Conservation (phyloP, 1,284 basidiomycete genomes). For the Athelia psychrophila region DNA sequence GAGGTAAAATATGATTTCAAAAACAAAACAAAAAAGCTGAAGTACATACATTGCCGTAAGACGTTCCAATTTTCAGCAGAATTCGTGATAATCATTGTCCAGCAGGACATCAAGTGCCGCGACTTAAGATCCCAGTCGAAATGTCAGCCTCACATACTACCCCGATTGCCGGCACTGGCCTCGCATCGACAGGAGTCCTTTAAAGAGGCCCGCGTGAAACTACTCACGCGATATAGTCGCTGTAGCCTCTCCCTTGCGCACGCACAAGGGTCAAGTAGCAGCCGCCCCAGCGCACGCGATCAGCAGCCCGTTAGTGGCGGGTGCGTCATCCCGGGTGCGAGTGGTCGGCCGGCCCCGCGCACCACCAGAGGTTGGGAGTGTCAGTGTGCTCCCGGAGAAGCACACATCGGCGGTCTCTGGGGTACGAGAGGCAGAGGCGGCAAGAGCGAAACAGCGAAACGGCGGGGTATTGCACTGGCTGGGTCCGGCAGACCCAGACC, state of each 20-base stretch:
- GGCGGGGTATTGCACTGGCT: no score
- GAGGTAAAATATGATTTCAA: no score
- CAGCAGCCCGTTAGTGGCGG: constrained; percentile 12
- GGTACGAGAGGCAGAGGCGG: neutral
- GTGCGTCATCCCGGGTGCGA: constrained; percentile 7
- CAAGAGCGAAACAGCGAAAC: no score
- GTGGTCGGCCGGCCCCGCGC: neutral
- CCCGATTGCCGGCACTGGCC: constrained; percentile 59
- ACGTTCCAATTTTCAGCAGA: no score
- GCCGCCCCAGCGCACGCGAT: constrained; percentile 5
- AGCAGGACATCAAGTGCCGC: no score
- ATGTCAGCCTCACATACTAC: constrained; percentile 78
- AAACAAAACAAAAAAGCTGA: no score
- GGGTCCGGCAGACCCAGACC: no score
- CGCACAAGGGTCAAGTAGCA: constrained; percentile 5
- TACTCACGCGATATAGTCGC: constrained; percentile 32
- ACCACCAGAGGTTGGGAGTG: neutral
- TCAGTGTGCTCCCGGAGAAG: neutral
- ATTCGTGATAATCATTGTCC: no score
- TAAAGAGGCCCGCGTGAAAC: constrained; percentile 52
- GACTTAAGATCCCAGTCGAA: no score
- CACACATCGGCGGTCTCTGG: neutral
- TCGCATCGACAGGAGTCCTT: constrained; percentile 72
- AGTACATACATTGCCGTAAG: no score
- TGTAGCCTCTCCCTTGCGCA: constrained; percentile 24